Evolutionary conservation across 169 alveolate genomes (phyloP), one percentile per base, ranked within the genome.

Genomic region (Eimeria falciformis): DNA sequence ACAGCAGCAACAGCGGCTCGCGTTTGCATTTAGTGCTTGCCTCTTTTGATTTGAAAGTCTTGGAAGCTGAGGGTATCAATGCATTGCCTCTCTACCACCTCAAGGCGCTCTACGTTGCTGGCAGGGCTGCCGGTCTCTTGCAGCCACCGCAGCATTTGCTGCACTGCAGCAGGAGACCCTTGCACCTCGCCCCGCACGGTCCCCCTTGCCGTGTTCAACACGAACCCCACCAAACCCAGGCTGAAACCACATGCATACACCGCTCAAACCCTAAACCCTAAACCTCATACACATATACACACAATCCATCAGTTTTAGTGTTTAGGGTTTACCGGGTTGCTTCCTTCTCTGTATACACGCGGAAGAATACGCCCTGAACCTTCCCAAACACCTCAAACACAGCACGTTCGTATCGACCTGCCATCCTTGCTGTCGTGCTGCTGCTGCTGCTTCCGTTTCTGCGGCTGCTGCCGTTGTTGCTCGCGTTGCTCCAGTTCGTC

Each of bases 341-440:
- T 3, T 82, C 53, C 29, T 82, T 68, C 53, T 82, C 33, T 27
- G 90, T 82, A 62, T 82, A 45, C 17, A 27, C 90, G 1, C 90
- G 75, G 45, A 82, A 82, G n/a, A 27, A 82, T 5, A 82, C 90
- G 2, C 90, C 79, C 45, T 82, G 90, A 3, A 82, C 90, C 23
- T 55, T 50, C 12, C 90, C 90, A 37, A n/a, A 53, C 25, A 82
- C 90, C 90, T 82, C 90, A 45, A 82, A 82, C 5, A 5, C 71
- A 7, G 21, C 25, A 58, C 25, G 71, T n/a, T 58, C 71, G 29
- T 11, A 21, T 14, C n/a, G 62, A 11, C 14, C 14, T 14, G 62
- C 62, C 62, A 50, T 50, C 14, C 14, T 14, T 27, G 5, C 71
- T 5, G 7, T 21, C 33, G 33, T 58, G 71, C 71, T 58, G 71